Evolutionary conservation across 192 early-diverging fungal genomes (phyloP).

Genomic region (Backusella tarrabulga): DNA sequence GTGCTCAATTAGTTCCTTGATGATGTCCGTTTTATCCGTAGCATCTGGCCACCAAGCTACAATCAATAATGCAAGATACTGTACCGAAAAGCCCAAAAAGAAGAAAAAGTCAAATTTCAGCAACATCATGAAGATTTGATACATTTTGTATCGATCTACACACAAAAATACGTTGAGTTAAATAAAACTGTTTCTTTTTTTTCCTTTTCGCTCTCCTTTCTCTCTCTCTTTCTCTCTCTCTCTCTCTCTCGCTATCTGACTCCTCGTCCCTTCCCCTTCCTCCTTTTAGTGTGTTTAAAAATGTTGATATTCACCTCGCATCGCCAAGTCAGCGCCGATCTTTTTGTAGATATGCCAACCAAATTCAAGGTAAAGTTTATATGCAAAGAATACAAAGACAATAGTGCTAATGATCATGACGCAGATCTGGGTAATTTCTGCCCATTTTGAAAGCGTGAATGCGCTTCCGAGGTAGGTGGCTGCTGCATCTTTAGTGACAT

Average conservation of each 20-base stretch:
- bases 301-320: conserved; percentile 51
- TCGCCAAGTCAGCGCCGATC: conserved; percentile 74
- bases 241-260: background rate
- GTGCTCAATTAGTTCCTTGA: conserved; percentile 38
- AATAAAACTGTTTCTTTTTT: background rate
- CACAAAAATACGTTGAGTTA: background rate
- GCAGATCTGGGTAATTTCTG: conserved; percentile 55
- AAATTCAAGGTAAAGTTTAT: conserved; percentile 76
- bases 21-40: conserved; percentile 11
- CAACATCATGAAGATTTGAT: conserved; percentile 78
- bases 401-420: conserved; percentile 51
- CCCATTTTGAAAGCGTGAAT: conserved; percentile 30
- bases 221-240: background rate
- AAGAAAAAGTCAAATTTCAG: conserved; percentile 83
- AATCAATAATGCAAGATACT: conserved; percentile 65
- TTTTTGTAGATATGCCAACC: conserved; percentile 85
- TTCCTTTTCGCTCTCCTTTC: background rate
- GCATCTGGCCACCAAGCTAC: conserved; percentile 35
- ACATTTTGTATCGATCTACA: conserved; percentile 68
- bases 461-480: conserved; percentile 16
- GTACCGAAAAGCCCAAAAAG: conserved; percentile 75
- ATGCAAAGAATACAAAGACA: conserved; percentile 51
- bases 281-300: background rate
- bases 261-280: background rate
- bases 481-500: background rate